These are phyloP conservation scores for Metarhizium humberi DNA, from an alignment of 2,329 filamentous ascomycete genomes.

Conservation along the genomic window DNA sequence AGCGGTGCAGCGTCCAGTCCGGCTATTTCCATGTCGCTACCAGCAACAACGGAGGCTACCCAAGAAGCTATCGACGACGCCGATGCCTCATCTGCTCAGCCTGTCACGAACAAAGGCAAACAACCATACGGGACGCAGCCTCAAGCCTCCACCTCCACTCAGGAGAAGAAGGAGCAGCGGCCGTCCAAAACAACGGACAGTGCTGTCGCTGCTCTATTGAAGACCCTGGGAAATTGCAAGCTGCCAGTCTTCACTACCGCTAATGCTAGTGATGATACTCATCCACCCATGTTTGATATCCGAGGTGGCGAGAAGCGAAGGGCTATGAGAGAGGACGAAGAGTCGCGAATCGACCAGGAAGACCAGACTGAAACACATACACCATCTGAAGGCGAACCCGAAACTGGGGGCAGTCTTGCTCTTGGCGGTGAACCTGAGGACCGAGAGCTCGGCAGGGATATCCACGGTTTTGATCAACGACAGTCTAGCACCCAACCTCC, in stretches of 20 bases:
- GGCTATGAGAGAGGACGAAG: slow-evolving; percentile 65
- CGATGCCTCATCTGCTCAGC: slow-evolving; percentile 18
- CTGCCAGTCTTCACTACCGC: slow-evolving; percentile 15
- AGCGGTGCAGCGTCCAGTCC: slow-evolving; percentile 78
- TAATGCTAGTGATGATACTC: slow-evolving; percentile 14
- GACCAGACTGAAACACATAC: slow-evolving; percentile 35
- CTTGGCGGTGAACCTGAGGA: slow-evolving; percentile 91
- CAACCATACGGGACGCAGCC: slow-evolving; percentile 8
- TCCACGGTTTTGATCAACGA: slow-evolving; percentile 44
- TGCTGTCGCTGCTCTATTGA: slow-evolving; percentile 25
- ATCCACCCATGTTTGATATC: slow-evolving; percentile 72
- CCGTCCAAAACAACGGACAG: slow-evolving; percentile 8
- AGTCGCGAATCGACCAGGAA: slow-evolving; percentile 41
- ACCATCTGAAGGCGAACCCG: slow-evolving; percentile 62
- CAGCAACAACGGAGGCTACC: slow-evolving; percentile 40
- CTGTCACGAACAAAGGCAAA: slow-evolving; percentile 10
- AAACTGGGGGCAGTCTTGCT: slow-evolving; percentile 75
- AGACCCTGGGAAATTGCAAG: slow-evolving; percentile 26
- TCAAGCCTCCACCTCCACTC: not conserved
- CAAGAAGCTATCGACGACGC: slow-evolving; percentile 32
- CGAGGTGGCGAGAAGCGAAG: slow-evolving; percentile 75
- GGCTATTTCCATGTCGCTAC: slow-evolving; percentile 52
- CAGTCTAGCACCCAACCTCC: slow-evolving; percentile 66
- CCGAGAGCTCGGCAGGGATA: slow-evolving; percentile 45
- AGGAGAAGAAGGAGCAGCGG: not conserved